Evolutionary conservation across 495 filamentous ascomycete species (phyloP).

Genomic region (Talaromyces stipitatus): DNA sequence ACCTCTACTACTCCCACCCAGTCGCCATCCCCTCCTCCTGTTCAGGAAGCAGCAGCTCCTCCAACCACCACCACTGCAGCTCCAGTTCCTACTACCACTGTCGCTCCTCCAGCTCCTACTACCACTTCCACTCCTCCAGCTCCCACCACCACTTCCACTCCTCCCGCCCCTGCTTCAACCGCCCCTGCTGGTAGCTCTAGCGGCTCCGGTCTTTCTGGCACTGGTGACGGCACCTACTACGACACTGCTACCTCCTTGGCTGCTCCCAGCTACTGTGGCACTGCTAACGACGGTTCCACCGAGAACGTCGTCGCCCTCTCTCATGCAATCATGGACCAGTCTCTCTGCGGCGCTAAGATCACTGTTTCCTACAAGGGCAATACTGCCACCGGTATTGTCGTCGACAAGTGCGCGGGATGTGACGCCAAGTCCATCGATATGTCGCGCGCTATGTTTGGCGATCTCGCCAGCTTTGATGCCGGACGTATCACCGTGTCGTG

Average conservation of each 20-base stretch:
- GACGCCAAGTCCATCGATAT: constrained; percentile 35
- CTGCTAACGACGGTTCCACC: constrained; percentile 30
- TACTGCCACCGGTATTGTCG: constrained; percentile 46
- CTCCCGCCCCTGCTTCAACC: constrained; percentile 10
- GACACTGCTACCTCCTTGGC: constrained; percentile 29
- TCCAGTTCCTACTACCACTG: constrained; percentile 7
- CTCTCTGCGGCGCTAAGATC: constrained; percentile 59
- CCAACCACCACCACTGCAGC: background rate
- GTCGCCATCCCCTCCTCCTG: background rate
- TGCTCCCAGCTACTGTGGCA: constrained; percentile 38
- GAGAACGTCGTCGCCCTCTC: constrained; percentile 41
- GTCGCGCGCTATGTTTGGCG: constrained; percentile 33
- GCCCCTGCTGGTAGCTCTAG: constrained; percentile 11
- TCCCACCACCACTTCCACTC: constrained; percentile 5
- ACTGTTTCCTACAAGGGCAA: constrained; percentile 52
- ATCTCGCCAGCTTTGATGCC: constrained; percentile 19
- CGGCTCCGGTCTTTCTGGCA: constrained; percentile 22
- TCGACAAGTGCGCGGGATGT: constrained; percentile 75
- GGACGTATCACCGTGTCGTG: constrained; percentile 22
- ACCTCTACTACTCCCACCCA: background rate
- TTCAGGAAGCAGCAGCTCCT: background rate
- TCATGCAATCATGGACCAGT: constrained; percentile 47
- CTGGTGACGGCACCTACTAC: constrained; percentile 40
- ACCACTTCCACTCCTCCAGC: constrained; percentile 5
- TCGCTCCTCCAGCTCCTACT: constrained; percentile 11